Base-by-base conservation (phyloP, 2,329 filamentous ascomycete species). In the Ophiostoma tasmaniense region DNA sequence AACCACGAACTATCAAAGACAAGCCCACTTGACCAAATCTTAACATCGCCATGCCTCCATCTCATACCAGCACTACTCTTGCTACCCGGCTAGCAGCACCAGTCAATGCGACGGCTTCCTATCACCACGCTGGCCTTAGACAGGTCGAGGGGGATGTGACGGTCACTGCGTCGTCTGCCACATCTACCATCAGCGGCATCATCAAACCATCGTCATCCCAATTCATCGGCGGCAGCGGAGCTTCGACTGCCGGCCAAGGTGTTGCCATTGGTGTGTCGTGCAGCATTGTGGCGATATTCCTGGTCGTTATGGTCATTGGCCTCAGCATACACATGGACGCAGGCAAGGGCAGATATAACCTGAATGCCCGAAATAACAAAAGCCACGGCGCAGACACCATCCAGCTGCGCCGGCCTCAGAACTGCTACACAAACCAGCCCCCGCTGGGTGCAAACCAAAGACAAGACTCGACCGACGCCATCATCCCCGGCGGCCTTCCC, bases 221-320 rank as follows among this genome's bases (percentile, higher is more conserved):
- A 7, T 35, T 35, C 5, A 62, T 62, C 30, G 59, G 59, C 17
- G 59, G 8, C 20, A 8, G 30, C 20, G 30, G 30, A 17, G 30
- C 59, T 30, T 17, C 67, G 13, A 10, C 25, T 5, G 39, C 22
- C 30, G 33, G 61, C 2, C 28, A 64, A 0, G 67, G 67, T 14
- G 59, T 68, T 17, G 39, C 20, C 2, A 33, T 68, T n/a, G 67
- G 67, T 1, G 61, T 68, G 1, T 50, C 67, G 2, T 64, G 59
- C 42, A 45, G 59, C 30, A 39, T 68, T 8, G 59, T 68, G 30
- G 59, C 30, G 5, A 17, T 64, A 20, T 37, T 64, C 13, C 25
- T 68, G 39, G 10, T 64, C 2, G 67, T 50, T 0, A 14, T 64
- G 11, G 67, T 33, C 55, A 22, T 64, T 20, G 67, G 39, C n/a